phyloP scores from a whole-genome alignment of 2,329 filamentous ascomycete genomes.

The Aspergillus ustus region DNA sequence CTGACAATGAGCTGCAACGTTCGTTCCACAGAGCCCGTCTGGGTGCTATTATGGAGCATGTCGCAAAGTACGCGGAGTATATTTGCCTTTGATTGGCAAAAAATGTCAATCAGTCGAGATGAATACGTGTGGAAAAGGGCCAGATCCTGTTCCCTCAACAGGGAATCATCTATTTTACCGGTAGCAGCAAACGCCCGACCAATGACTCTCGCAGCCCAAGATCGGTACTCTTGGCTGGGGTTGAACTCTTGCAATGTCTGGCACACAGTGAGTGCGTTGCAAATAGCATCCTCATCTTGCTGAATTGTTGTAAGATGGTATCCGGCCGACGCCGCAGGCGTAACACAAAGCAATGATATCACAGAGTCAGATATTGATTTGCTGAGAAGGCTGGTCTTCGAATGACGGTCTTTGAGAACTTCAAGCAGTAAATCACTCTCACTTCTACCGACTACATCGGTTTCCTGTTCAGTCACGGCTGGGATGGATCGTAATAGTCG shows the following conservation, averaged over 20 bases:
- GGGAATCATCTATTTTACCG: slow-evolving; percentile 61
- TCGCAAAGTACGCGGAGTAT: slow-evolving; percentile 66
- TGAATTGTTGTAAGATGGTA: slow-evolving; percentile 70
- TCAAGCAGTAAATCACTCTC: slow-evolving; percentile 81
- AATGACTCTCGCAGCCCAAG: slow-evolving; percentile 85
- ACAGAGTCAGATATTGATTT: slow-evolving; percentile 60
- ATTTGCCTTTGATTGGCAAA: slow-evolving; percentile 61
- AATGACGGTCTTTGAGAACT: slow-evolving; percentile 74
- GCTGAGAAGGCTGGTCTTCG: slow-evolving; percentile 70
- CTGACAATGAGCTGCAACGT: slow-evolving; percentile 51
- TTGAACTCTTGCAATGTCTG: slow-evolving; percentile 71
- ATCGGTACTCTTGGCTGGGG: slow-evolving; percentile 70
- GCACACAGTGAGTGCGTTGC: slow-evolving; percentile 72
- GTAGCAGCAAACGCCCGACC: slow-evolving; percentile 82
- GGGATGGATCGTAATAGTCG: slow-evolving; percentile 72
- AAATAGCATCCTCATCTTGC: slow-evolving; percentile 66
- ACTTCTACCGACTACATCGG: slow-evolving; percentile 69
- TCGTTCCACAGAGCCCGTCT: slow-evolving; percentile 50
- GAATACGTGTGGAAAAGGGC: slow-evolving; percentile 27
- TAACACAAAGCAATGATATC: slow-evolving; percentile 64
- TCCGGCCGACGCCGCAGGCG: slow-evolving; percentile 68
- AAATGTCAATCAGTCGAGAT: slow-evolving; percentile 19
- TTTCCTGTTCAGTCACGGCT: slow-evolving; percentile 69
- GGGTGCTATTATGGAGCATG: slow-evolving; percentile 63
- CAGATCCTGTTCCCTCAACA: slow-evolving; percentile 49